A percentile compares a stretch with the other conserved stretches of the same genome.
phyloP scores from a whole-genome alignment of 2,329 filamentous ascomycete species.

The Aspergillus thermomutatus region DNA sequence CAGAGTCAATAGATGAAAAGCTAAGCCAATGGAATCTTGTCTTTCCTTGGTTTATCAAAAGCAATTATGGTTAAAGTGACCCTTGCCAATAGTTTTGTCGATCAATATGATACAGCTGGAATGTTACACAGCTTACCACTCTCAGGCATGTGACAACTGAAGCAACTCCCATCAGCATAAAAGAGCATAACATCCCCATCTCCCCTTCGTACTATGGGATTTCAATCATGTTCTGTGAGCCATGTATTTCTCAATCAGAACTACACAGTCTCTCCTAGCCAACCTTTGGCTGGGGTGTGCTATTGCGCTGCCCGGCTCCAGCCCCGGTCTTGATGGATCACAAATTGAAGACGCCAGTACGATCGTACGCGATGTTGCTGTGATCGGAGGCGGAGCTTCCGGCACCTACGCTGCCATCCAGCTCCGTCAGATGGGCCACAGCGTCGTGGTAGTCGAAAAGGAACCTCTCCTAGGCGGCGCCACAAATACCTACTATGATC shows the following conservation, averaged over 20 bases:
- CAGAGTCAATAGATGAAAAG: no score
- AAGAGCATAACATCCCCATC: background rate
- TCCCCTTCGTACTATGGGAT: background rate
- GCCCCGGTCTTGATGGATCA: fast-evolving
- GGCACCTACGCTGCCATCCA: slow-evolving; percentile 29
- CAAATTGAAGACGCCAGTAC: background rate
- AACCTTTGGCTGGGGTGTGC: background rate
- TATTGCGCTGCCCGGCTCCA: background rate
- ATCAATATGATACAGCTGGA: no score
- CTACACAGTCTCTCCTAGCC: background rate
- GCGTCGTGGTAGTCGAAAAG: slow-evolving; percentile 26
- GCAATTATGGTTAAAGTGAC: no score
- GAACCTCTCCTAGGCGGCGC: slow-evolving; percentile 25
- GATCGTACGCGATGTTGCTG: slow-evolving; percentile 23
- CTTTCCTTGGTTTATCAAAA: no score
- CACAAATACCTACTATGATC: slow-evolving; percentile 24
- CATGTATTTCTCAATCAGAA: background rate
- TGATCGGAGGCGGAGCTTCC: slow-evolving; percentile 28
- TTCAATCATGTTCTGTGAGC: background rate
- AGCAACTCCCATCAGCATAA: no score
- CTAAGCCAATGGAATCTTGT: no score
- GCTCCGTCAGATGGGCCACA: slow-evolving; percentile 23
- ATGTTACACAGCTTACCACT: no score
- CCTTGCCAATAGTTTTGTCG: no score
- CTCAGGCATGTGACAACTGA: no score